Conservation (phyloP, 768 basidiomycete genomes). For the Rhizopogon rudus region DNA sequence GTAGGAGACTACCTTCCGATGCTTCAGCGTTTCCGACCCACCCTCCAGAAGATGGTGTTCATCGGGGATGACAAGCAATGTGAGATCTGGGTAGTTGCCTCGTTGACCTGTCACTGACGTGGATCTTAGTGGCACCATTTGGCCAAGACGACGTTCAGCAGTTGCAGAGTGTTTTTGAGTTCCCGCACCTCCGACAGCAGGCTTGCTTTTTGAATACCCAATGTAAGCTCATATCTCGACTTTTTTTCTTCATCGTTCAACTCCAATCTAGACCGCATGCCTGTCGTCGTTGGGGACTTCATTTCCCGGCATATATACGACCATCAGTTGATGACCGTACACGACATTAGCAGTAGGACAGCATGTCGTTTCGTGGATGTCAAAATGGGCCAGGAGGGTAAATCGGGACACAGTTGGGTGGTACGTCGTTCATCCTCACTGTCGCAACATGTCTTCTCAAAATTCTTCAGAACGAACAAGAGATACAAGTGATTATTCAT, state of each 20-base stretch:
- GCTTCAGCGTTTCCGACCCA: constrained; percentile 18
- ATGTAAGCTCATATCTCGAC: constrained; percentile 40
- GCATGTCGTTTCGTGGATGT: constrained; percentile 37
- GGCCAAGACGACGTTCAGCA: constrained; percentile 65
- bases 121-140: constrained; percentile 62
- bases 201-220: constrained; percentile 63
- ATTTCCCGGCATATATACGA: constrained; percentile 66
- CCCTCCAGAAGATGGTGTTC: constrained; percentile 31
- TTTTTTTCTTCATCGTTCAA: constrained; percentile 3
- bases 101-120: not conserved
- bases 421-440: not conserved
- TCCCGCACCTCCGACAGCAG: constrained; percentile 46
- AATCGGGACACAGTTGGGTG: constrained; percentile 29
- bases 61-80: constrained; percentile 36
- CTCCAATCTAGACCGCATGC: constrained; percentile 66
- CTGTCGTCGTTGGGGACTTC: constrained; percentile 63
- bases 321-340: constrained; percentile 49
- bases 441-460: not conserved
- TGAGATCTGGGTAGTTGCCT: constrained; percentile 15
- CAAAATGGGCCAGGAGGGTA: constrained; percentile 24
- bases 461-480: constrained; percentile 48
- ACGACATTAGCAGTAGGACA: constrained; percentile 33
- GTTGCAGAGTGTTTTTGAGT: constrained; percentile 75
- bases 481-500: constrained; percentile 47
- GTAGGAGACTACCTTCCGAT: constrained; percentile 34